Evolutionary conservation across 345 rosid species (phyloP).

Genomic region (Eucalyptus microcorys): DNA sequence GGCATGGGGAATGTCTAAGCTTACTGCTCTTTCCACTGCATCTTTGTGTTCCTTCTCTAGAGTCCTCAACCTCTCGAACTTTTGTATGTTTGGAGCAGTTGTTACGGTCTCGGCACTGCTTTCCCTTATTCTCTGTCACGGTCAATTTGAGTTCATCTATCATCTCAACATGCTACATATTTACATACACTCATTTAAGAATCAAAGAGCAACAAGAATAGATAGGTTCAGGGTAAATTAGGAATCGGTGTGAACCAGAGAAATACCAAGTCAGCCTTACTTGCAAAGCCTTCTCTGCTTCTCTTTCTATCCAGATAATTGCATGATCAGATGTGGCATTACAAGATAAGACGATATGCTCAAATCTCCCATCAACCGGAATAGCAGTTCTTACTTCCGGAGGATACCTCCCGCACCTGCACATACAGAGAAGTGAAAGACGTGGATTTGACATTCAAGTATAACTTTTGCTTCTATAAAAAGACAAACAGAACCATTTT

Average conservation of each 20-base stretch:
- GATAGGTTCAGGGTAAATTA: not conserved
- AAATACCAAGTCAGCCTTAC: not conserved
- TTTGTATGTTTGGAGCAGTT: slow-evolving; percentile 58
- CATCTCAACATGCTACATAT: not conserved
- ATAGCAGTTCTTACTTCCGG: slow-evolving; percentile 96
- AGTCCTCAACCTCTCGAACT: slow-evolving; percentile 52
- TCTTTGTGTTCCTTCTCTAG: slow-evolving; percentile 81
- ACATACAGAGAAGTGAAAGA: not conserved
- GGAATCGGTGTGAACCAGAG: not conserved
- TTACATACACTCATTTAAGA: not conserved
- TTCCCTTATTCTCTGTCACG: slow-evolving; percentile 53
- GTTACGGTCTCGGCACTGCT: slow-evolving; percentile 22
- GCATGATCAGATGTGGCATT: slow-evolving; percentile 91
- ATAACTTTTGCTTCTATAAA: not conserved
- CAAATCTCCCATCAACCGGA: slow-evolving; percentile 94
- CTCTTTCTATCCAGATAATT: slow-evolving; percentile 77
- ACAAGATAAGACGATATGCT: slow-evolving; percentile 85
- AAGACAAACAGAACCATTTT: not conserved
- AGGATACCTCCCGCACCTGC: slow-evolving; percentile 93
- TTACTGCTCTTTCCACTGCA: slow-evolving; percentile 80
- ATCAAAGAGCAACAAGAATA: not conserved
- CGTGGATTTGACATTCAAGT: not conserved
- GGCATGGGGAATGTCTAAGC: slow-evolving; percentile 77
- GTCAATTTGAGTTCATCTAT: not conserved
- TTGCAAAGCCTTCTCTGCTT: slow-evolving; percentile 64